phyloP scores from a whole-genome alignment of 2,329 filamentous ascomycete species.

The Bimuria novae-zelandiae region DNA sequence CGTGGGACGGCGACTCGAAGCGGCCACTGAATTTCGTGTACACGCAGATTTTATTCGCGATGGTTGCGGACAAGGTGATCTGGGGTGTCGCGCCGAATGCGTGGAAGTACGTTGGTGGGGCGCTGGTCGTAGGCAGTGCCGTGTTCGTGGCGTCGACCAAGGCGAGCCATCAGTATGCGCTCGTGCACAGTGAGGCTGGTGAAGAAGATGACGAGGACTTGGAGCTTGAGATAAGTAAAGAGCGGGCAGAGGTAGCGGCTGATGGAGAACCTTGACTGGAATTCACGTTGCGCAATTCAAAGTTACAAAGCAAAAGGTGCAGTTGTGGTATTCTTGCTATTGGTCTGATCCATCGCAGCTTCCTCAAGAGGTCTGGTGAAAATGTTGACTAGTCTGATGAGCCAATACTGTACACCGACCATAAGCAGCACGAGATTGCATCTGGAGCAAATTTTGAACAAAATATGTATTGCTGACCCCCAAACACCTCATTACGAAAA shows the following conservation, averaged over 20 bases:
- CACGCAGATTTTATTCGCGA: slow-evolving; percentile 3
- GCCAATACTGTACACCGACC: too few species aligned
- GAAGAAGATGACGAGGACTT: neutral
- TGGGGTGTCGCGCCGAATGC: neutral
- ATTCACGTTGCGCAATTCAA: neutral
- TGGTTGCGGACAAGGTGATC: slow-evolving; percentile 1
- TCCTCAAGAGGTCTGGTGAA: neutral
- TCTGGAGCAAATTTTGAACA: neutral
- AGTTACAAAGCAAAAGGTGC: neutral
- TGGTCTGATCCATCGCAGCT: neutral
- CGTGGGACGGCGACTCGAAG: slow-evolving; percentile 2
- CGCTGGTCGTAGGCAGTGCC: neutral
- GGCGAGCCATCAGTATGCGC: slow-evolving; percentile 1
- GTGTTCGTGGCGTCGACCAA: slow-evolving; percentile 5
- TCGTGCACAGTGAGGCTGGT: neutral
- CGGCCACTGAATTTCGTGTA: slow-evolving; percentile 2
- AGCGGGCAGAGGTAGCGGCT: neutral
- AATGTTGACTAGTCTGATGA: too few species aligned
- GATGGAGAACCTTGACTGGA: neutral
- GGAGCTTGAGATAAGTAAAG: neutral
- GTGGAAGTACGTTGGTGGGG: slow-evolving; percentile 4
- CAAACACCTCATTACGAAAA: slow-evolving; percentile 22
- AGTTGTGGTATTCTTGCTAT: too few species aligned
- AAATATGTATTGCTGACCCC: slow-evolving; percentile 21
- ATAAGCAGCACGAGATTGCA: too few species aligned